Evolutionary conservation across 2,329 filamentous ascomycete genomes (phyloP), one percentile per base, ranked within the genome.

Genomic region (Fusarium sp.): DNA sequence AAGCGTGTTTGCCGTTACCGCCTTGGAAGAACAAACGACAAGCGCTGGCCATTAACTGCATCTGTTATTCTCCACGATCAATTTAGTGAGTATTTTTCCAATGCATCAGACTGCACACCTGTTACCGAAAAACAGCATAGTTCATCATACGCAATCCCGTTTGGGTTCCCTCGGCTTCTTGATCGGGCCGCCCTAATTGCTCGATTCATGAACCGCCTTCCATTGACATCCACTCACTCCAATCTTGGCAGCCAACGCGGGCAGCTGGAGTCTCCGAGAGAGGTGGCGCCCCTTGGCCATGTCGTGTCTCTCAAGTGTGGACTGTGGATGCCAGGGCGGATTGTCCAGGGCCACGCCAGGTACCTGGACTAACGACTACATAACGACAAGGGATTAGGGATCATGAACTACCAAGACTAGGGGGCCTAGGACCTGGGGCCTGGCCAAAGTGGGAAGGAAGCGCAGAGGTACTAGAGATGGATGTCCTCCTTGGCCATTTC

Each of bases 401-500:
- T 54, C 44, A 57, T 49, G 57, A 60, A 57, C 42, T 49, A 59
- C 35, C 21, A 49, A 33, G 44, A 41, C 46, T 29, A 62, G 57
- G 59, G 57, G 59, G 57, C 18, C 37, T 33, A 38, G 57, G 44
- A 37, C 57, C 43, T 58, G 60, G 55, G 66, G 39, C 62, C 57
- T 63, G 67, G 50, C 60, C 57, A 50, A 52, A 60, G 41, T 70
- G 48, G 67, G 57, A 63, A 59, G 54, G 63, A 64, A 68, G 67
- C 42, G 66, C 42, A 39, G 44, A 57, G 63, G 63, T 70, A 70
- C 67, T 47, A 56, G 63, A 68, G 49, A 53, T 50, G 48, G 52
- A 70, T 64, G 67, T 70, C 47, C 57, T 63, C 62, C 67, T 50
- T 70, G 48, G 57, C 63, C 67, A 68, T 70, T 70, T 70, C 67